phyloP scores from a whole-genome alignment of 371 early-diverging fungal genomes.

The Mucor sp. region DNA sequence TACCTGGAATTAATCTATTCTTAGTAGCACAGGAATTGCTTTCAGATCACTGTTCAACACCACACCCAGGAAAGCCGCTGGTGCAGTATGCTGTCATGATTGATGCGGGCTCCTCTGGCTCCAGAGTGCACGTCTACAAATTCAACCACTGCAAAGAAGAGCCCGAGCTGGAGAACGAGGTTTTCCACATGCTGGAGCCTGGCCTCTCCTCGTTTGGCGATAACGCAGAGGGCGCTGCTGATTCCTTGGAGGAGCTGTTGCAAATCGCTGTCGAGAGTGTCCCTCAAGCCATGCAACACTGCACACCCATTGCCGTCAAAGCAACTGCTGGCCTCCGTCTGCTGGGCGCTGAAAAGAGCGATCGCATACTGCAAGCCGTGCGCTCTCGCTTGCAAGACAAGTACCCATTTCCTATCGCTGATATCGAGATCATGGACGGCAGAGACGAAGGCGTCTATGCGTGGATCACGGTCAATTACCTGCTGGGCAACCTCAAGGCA shows the following conservation, averaged over 20 bases:
- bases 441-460: constrained; percentile 96
- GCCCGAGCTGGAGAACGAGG: constrained; percentile 75
- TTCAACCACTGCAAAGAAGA: constrained; percentile 83
- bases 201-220: constrained; percentile 79
- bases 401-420: constrained; percentile 84
- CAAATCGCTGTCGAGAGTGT: constrained; percentile 75
- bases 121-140: constrained; percentile 94
- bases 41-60: constrained; percentile 68
- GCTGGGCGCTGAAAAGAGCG: constrained; percentile 67
- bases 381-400: constrained; percentile 61
- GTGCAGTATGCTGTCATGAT: constrained; percentile 78
- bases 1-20: neutral
- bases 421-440: constrained; percentile 93
- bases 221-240: constrained; percentile 78
- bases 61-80: constrained; percentile 60
- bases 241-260: constrained; percentile 80
- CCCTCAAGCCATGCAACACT: constrained; percentile 56
- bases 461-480: constrained; percentile 98
- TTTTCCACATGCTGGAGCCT: constrained; percentile 84
- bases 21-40: constrained; percentile 12
- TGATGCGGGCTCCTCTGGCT: constrained; percentile 98
- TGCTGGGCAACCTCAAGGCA: constrained; percentile 63
- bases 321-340: constrained; percentile 95
- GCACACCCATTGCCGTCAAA: constrained; percentile 93
- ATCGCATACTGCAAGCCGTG: constrained; percentile 74